Conservation (phyloP, 2,329 filamentous ascomycete species). For the Penicillium sp. region DNA sequence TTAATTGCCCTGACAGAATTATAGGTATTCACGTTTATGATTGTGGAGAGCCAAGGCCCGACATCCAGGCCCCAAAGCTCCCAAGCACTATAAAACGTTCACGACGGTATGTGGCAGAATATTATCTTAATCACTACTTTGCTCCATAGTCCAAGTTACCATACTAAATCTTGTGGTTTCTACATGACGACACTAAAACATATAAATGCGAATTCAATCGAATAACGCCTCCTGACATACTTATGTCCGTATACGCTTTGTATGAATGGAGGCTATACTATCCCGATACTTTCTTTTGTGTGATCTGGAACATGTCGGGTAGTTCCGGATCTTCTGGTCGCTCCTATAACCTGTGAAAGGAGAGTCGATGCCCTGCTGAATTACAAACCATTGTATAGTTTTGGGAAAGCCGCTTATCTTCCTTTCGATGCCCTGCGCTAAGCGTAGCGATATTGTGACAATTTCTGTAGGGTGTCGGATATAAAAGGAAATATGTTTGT, state of each 20-base stretch:
- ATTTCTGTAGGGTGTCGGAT: conserved; percentile 8
- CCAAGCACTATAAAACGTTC: no score
- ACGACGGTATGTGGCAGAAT: no score
- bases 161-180: no score
- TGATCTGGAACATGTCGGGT: background rate
- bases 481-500: conserved; percentile 10
- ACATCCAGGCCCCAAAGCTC: no score
- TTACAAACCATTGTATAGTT: conserved; percentile 14
- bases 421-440: background rate
- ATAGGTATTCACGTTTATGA: no score
- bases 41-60: no score
- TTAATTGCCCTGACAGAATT: no score
- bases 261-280: background rate
- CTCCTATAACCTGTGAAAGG: background rate
- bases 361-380: conserved; percentile 9
- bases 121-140: no score
- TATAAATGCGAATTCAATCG: background rate
- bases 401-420: conserved; percentile 19
- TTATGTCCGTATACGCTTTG: background rate
- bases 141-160: no score
- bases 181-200: background rate
- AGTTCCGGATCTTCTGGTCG: background rate
- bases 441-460: conserved; percentile 6
- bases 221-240: background rate
- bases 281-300: background rate